Evolutionary conservation across 805 yeast species (phyloP).

Genomic region (Tetrapisispora nanseiensis): DNA sequence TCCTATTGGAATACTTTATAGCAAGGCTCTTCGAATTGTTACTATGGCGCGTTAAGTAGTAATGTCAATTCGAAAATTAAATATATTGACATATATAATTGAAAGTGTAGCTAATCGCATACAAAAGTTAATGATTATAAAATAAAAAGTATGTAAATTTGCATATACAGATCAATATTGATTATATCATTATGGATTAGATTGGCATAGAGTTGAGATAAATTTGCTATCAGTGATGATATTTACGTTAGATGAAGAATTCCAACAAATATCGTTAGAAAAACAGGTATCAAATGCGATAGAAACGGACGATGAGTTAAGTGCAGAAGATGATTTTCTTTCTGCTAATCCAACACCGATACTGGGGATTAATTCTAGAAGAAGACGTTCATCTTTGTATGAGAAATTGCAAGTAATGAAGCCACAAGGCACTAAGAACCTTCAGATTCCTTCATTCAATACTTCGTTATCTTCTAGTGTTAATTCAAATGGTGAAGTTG

Average conservation of each 20-base stretch:
- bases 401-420: constrained; percentile 23
- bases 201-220: not conserved
- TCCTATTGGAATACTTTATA: too few relatives aligned
- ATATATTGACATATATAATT: too few relatives aligned
- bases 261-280: constrained; percentile 7
- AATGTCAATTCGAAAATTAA: too few relatives aligned
- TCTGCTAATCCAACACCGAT: not conserved
- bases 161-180: too few relatives aligned
- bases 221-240: constrained; percentile 9
- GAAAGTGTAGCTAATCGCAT: too few relatives aligned
- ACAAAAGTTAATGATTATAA: too few relatives aligned
- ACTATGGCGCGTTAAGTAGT: too few relatives aligned
- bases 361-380: constrained; percentile 4
- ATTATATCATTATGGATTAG: too few relatives aligned
- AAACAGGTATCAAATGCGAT: not conserved
- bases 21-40: too few relatives aligned
- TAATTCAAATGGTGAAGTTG: not conserved
- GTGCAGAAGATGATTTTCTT: constrained; percentile 2
- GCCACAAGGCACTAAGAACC: constrained; percentile 16
- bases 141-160: too few relatives aligned
- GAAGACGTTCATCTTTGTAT: constrained; percentile 25
- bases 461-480: not conserved
- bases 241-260: constrained; percentile 20
- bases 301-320: constrained; percentile 5
- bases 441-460: not conserved